A percentile compares a stretch with the other conserved stretches of the same genome.
Evolutionary conservation across 441 rosid species (phyloP).

Genomic region (Aleurites moluccanus): DNA sequence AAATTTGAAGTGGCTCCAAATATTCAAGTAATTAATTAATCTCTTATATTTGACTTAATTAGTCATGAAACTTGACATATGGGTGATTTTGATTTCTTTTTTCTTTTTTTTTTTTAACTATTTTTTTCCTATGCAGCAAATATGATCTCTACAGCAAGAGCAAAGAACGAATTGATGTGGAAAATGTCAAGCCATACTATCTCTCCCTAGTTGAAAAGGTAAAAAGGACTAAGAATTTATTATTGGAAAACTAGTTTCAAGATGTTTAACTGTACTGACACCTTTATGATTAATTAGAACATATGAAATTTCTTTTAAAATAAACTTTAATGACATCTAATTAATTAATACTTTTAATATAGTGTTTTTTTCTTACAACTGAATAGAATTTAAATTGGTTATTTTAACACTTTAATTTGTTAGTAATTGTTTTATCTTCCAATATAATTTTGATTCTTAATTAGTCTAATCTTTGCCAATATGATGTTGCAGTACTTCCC

Average conservation of each 20-base stretch:
- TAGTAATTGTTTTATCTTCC: no score
- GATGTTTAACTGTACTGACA: no score
- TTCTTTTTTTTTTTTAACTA: no score
- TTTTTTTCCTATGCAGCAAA: conserved; percentile 43
- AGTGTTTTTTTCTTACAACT: no score
- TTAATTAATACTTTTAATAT: no score
- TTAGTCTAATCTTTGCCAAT: no score
- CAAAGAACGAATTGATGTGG: conserved; percentile 69
- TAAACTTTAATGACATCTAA: no score
- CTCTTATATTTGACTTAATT: background rate
- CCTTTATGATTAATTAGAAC: no score
- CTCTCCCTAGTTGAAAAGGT: conserved; percentile 76
- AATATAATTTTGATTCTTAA: no score
- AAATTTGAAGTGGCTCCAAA: conserved; percentile 72
- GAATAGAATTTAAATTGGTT: no score
- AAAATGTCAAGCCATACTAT: conserved; percentile 79
- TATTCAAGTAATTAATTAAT: conserved; percentile 57
- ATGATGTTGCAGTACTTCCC: conserved; percentile 67
- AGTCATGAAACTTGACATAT: background rate
- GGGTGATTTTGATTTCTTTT: background rate
- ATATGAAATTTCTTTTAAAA: no score
- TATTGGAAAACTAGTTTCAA: no score
- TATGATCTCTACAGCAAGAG: conserved; percentile 94
- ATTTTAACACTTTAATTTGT: background rate
- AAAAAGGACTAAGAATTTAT: background rate